phyloP scores from a whole-genome alignment of 78 protist species.

The slime mould (Dictyostelium discoideum) region DNA sequence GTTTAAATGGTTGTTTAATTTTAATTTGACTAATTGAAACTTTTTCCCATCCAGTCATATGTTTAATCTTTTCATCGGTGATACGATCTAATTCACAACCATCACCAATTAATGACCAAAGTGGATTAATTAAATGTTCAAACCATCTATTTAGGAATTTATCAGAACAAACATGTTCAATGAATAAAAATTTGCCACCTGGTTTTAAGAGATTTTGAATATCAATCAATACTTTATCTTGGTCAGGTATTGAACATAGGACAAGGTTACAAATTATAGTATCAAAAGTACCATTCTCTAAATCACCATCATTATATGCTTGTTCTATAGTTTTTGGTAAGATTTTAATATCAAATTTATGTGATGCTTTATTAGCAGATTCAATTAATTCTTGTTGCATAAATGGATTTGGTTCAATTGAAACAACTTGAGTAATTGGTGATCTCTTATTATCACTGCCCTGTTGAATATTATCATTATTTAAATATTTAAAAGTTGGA shows the following conservation, averaged over 20 bases:
- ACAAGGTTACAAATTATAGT: constrained; percentile 47
- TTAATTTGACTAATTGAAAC: neutral
- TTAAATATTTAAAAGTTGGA: constrained; percentile 32
- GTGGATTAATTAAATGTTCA: constrained; percentile 18
- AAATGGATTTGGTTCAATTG: constrained; percentile 60
- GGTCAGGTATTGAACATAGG: constrained; percentile 52
- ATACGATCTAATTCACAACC: constrained; percentile 9
- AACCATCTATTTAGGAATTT: neutral
- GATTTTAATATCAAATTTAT: neutral
- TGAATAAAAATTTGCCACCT: constrained; percentile 49
- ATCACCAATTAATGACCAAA: constrained; percentile 36
- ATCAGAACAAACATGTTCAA: constrained; percentile 40
- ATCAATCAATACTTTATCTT: neutral
- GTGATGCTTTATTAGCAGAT: neutral
- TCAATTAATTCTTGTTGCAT: constrained; percentile 18
- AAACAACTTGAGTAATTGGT: neutral
- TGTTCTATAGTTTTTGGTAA: constrained; percentile 2
- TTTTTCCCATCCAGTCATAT: constrained; percentile 42
- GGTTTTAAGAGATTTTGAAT: constrained; percentile 50
- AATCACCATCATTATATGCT: constrained; percentile 25
- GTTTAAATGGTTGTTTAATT: neutral
- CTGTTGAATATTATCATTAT: neutral
- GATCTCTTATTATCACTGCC: neutral
- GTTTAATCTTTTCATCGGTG: neutral
- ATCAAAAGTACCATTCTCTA: constrained; percentile 32